Percentiles rank a stretch among this genome's conserved stretches.
phyloP scores from a whole-genome alignment of 116 monocot species.

The Posidonia oceanica region DNA sequence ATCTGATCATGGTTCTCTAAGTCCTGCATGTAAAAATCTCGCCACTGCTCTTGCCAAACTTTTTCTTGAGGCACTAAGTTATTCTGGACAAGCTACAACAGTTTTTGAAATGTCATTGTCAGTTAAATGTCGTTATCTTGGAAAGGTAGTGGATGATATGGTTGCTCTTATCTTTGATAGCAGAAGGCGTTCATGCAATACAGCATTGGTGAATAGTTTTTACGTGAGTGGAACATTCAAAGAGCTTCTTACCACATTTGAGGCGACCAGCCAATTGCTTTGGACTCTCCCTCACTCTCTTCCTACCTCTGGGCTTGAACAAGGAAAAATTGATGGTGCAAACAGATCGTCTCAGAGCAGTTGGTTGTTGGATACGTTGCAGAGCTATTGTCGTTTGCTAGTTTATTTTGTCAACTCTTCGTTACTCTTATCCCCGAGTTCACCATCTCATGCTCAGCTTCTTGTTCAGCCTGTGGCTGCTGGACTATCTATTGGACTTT shows the following conservation, averaged over 20 bases:
- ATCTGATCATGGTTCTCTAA: slow-evolving; percentile 36
- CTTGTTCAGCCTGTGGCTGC: slow-evolving; percentile 64
- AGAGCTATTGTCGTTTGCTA: slow-evolving; percentile 49
- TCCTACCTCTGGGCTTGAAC: slow-evolving; percentile 14
- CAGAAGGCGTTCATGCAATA: slow-evolving; percentile 50
- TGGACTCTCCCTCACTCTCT: slow-evolving; percentile 52
- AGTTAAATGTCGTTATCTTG: slow-evolving; percentile 80
- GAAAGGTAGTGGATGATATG: slow-evolving; percentile 71
- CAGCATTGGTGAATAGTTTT: slow-evolving; percentile 56
- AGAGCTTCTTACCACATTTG: slow-evolving; percentile 65
- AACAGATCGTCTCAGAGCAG: slow-evolving; percentile 35
- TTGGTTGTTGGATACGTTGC: slow-evolving; percentile 69
- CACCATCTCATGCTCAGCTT: slow-evolving; percentile 44
- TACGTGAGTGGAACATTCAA: slow-evolving; percentile 76
- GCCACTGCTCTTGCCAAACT: slow-evolving; percentile 55
- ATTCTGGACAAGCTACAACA: slow-evolving; percentile 33
- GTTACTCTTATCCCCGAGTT: slow-evolving; percentile 40
- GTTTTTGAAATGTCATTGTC: slow-evolving; percentile 41
- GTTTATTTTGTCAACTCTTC: slow-evolving; percentile 55
- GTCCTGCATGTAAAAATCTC: slow-evolving; percentile 37
- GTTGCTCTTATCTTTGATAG: slow-evolving; percentile 41
- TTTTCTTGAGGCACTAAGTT: slow-evolving; percentile 57
- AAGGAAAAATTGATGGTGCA: slow-evolving; percentile 21
- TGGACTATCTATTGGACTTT: slow-evolving; percentile 62
- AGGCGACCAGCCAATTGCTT: slow-evolving; percentile 65